Conservation (phyloP, 1,139 yeast species). For the Geotrichum reessii region DNA sequence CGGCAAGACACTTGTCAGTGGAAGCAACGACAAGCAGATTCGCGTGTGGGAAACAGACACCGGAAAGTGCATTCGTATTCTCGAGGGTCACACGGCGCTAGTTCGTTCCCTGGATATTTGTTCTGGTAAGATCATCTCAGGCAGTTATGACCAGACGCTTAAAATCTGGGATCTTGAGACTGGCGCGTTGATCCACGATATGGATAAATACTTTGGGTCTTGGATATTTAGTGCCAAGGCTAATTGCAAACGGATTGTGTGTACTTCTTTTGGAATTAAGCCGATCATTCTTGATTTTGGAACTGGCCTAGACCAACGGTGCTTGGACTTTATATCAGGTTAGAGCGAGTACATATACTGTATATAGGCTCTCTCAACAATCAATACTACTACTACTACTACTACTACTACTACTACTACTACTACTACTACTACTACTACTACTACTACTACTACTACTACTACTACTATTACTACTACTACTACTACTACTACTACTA, state of each 20-base stretch:
- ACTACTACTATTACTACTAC: not conserved
- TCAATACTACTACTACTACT: not conserved
- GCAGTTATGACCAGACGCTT: conserved; percentile 37
- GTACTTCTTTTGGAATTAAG: conserved; percentile 34
- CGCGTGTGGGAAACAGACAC: conserved; percentile 34
- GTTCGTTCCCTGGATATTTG: conserved; percentile 33
- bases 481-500: not conserved
- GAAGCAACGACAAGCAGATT: conserved; percentile 37
- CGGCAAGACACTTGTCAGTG: conserved; percentile 29
- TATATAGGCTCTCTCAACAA: too few species aligned
- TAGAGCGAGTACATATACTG: not conserved
- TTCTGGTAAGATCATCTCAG: conserved; percentile 33
- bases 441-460: not conserved
- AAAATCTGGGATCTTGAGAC: conserved; percentile 36
- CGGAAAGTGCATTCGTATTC: conserved; percentile 28
- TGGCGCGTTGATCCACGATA: conserved; percentile 27
- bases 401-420: not conserved
- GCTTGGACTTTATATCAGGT: conserved; percentile 23
- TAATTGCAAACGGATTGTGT: conserved; percentile 29
- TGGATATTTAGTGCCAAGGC: conserved; percentile 37
- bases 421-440: not conserved
- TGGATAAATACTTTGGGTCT: conserved; percentile 34
- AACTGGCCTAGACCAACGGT: conserved; percentile 26
- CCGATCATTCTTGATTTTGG: conserved; percentile 35
- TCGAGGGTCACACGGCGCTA: conserved; percentile 33